Evolutionary conservation across 345 rosid species (phyloP).

Genomic region (Eucalyptus viminalis): DNA sequence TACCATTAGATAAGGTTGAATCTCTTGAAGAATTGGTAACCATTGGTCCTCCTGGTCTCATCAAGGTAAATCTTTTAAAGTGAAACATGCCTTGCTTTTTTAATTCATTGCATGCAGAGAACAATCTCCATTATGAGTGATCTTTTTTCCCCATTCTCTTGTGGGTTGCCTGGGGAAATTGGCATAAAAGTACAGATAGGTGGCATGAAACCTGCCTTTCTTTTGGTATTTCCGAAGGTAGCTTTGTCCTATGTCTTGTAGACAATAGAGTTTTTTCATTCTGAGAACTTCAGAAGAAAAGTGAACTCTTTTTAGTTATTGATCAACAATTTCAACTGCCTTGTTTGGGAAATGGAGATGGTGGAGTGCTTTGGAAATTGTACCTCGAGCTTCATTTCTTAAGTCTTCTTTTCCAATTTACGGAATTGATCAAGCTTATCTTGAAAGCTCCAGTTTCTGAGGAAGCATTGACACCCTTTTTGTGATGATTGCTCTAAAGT

Average conservation of each 20-base stretch:
- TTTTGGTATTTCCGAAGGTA: background rate
- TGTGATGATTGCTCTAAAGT: background rate
- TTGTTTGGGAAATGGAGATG: background rate
- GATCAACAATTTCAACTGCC: background rate
- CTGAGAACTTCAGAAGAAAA: background rate
- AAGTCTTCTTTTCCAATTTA: background rate
- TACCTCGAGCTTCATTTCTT: background rate
- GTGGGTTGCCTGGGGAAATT: background rate
- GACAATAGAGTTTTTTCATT: background rate
- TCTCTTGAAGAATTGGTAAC: constrained; percentile 91
- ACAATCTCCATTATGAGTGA: background rate
- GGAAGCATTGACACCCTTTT: background rate
- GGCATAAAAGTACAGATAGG: background rate
- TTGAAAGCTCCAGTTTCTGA: background rate
- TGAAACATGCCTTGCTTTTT: background rate
- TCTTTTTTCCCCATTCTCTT: background rate
- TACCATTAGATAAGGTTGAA: constrained; percentile 87
- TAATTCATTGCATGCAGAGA: background rate
- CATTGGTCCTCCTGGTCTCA: constrained; percentile 62
- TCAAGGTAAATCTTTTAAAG: constrained; percentile 36
- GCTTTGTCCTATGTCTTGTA: background rate
- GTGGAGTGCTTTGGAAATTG: background rate
- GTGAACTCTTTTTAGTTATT: background rate
- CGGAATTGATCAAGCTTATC: background rate
- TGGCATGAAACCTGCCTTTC: background rate